Evolutionary conservation across 2,329 filamentous ascomycete species (phyloP), one percentile per base, ranked within the genome.

Genomic region (Ophiocordyceps camponoti-rufipedis): DNA sequence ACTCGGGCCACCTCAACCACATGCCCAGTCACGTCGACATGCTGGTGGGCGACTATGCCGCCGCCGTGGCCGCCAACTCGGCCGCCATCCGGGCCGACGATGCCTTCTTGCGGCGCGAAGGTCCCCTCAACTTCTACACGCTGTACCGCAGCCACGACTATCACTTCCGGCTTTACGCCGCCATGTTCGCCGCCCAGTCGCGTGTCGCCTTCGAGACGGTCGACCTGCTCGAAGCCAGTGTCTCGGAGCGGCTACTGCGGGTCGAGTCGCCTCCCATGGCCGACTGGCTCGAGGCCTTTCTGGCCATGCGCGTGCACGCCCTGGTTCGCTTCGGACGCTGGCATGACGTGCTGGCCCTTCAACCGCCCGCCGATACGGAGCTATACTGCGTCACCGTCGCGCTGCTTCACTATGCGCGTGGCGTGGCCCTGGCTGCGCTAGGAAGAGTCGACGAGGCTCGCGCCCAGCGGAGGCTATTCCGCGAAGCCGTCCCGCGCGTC

Each of bases 11-110:
- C 57, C 62, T 85, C 0, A 68, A 78, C 39, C 82, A 86, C 54
- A 88, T 89, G 84, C 82, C 83, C 0, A 77, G 77, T 0, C 84
- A 89, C 57, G 66, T 88, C 33, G 82, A 88, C 56, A 72, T 85
- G 11, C 69, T 87, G 0, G 72, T 78, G 28, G 84, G 84, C 12
- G 75, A 86, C 53, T 88, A 86, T 55, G 65, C 71, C 29, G 67
- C 68, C 9, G 80, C 80, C 5, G 77, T 87, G 44, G 63, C 65
- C 1, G 79, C 78, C 4, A 88, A 88, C 56, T 65, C 70, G 2
- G 69, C 72, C 19, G 83, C 83, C 10, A 78, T 83, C 43, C 54
- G 61, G 0, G 81, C 80, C 2, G 82, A 89, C 55, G 73, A 82
- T 44, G 75, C 74, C 51, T 87, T 74, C 54, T 65, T 85, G 2